Evolutionary conservation across 768 basidiomycete species (phyloP), one percentile per base, ranked within the genome.

Genomic region (Tylopilus cervinicoccineus): DNA sequence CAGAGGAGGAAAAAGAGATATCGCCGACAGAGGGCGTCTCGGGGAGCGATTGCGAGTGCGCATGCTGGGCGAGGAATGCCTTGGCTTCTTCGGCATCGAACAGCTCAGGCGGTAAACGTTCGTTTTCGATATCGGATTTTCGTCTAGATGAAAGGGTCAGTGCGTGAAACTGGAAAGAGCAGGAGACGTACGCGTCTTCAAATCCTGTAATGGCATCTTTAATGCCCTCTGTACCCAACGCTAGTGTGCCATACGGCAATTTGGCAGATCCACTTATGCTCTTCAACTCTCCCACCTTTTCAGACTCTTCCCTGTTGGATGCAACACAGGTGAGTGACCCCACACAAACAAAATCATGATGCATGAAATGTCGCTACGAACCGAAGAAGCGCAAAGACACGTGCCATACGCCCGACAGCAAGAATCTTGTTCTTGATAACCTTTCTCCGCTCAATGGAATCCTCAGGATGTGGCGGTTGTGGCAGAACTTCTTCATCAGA

Each of bases 391-490:
- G 94, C 88, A 71, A 99, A 98, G 24, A 99, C 93, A 38, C 93
- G 78, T 12, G 93, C 86, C 89, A 99, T 94, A 54, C 93, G 78
- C 28, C 95, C 96, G 32, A 99, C 93, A 43, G 93, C 93, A 72
- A 97, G 80, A 54, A 99, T 98, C 78, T 98, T 99, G 76, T 89
- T 95, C 74, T 94, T 96, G 77, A 99, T 96, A 52, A 89, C 76
- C 64, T 89, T 87, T 60, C 92, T 78, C 47, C 93, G 84, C 65
- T 95, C 92, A 6, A 72, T 65, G 2, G 75, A 65, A 20, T 86
- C 84, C 22, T 73, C 75, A 16, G 69, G 66, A 4, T 60, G 56
- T 19, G 65, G 48, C 2, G 62, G 53, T 0, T 70, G 68, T 24
- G 75, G 73, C 5, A 76, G 53, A 6, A 63, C 59, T 31, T 74